Base-by-base conservation (phyloP, 352 stramenopile genomes). In the Phytophthora rubi region DNA sequence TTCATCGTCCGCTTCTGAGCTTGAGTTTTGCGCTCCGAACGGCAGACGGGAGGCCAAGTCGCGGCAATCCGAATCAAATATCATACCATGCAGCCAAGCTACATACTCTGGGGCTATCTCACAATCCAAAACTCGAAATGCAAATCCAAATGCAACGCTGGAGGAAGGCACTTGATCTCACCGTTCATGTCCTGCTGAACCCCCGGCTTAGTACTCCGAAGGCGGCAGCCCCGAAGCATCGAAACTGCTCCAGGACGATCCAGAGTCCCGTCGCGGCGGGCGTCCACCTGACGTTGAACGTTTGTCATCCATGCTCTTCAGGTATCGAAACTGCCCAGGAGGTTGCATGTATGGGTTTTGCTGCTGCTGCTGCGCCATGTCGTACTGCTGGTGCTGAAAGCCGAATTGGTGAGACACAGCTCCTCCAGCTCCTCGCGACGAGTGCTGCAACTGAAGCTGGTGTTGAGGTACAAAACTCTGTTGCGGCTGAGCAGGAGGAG, bases 291-390 rank as follows among this genome's bases (percentile, higher is more conserved):
- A 62, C 45, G 76, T 86, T 78, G 55, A 68, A 6, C 73, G 64
- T 51, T 81, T 81, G 51, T 92, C 79, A 44, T 91, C 86, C 77
- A 91, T 89, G 53, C 66, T 80, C 59, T 90, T 91, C 62, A 89
- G 70, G 66, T 92, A 93, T 23, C 85, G 86, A 60, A 80, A 93
- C 45, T 88, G 81, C 5, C 70, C 58, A 2, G 68, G 60, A 48
- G 62, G 69, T 44, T 68, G 62, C 58, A 79, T 74, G 30, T 80
- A 83, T 16, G 66, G 52, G 35, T 80, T 72, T 58, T 75, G 35
- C 35, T 44, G 60, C 64, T 76, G 73, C 18, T 80, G 75, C 26
- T 75, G 74, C n/a, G 53, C 35, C 55, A 73, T 65, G 52, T 80
- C 61, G n/a, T 84, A 82, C 28, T 73, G 68, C n/a, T 81, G 73